phyloP scores from a whole-genome alignment of 768 basidiomycete genomes.

The Lentinula guzmanii region DNA sequence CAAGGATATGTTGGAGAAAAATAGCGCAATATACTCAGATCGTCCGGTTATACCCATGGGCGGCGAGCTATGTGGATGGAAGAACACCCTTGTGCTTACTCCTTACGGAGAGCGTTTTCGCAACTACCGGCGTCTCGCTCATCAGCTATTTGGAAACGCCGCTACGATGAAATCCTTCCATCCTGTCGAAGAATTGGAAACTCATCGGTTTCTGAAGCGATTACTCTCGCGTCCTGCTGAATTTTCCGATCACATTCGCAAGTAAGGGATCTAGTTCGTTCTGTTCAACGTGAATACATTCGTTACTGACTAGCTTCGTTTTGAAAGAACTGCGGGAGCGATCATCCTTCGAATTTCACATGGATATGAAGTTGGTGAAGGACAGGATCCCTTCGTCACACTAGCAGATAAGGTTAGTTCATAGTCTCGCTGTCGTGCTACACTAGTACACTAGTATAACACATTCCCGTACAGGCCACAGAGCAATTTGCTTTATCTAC shows the following conservation, averaged over 20 bases:
- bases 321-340: constrained; percentile 33
- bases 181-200: constrained; percentile 32
- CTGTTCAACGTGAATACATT: background rate
- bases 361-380: constrained; percentile 34
- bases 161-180: constrained; percentile 30
- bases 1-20: constrained; percentile 33
- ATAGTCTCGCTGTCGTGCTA: constrained; percentile 22
- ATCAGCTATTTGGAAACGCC: constrained; percentile 34
- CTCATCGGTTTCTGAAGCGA: constrained; percentile 31
- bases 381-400: constrained; percentile 32
- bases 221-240: constrained; percentile 27
- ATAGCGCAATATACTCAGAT: constrained; percentile 35
- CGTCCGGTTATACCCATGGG: constrained; percentile 22
- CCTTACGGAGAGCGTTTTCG: constrained; percentile 35
- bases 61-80: constrained; percentile 11
- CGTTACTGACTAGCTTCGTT: background rate
- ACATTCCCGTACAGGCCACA: background rate
- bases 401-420: constrained; percentile 25
- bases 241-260: constrained; percentile 26
- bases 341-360: constrained; percentile 39
- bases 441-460: no score
- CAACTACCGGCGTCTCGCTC: constrained; percentile 33
- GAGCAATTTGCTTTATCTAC: constrained; percentile 14
- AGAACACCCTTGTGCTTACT: constrained; percentile 8
- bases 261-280: constrained; percentile 19